These are phyloP conservation scores for Colletotrichum simmondsii DNA, from an alignment of 2,329 filamentous ascomycete genomes.

Conservation along the genomic window DNA sequence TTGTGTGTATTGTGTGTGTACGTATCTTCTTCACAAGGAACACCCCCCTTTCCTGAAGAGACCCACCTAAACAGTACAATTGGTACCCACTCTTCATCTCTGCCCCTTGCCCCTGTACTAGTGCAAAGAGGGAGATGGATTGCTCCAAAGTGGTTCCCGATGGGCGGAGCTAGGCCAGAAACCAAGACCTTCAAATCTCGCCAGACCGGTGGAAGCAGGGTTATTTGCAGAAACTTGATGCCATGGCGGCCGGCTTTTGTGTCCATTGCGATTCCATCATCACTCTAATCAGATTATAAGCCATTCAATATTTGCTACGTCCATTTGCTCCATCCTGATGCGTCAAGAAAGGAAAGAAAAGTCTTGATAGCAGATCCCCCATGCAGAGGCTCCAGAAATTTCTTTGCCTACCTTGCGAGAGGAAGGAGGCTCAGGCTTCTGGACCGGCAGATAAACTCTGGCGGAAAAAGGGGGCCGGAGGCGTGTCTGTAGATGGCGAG, in stretches of 20 bases:
- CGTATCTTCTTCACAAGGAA: background rate
- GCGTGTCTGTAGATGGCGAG: background rate
- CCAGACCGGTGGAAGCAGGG: constrained; percentile 34
- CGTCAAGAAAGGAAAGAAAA: background rate
- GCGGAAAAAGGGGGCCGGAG: constrained; percentile 2
- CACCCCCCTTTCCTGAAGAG: background rate
- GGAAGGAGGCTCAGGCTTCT: background rate
- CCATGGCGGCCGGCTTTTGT: constrained; percentile 6
- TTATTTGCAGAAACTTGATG: constrained; percentile 7
- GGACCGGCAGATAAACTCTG: constrained; percentile 6
- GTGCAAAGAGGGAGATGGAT: constrained; percentile 24
- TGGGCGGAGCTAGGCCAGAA: constrained; percentile 33
- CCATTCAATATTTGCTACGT: background rate
- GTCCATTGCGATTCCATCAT: constrained; percentile 14
- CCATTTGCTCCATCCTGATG: background rate
- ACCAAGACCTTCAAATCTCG: constrained; percentile 43
- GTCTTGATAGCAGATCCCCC: background rate
- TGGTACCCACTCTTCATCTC: constrained; percentile 22
- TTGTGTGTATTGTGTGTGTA: background rate
- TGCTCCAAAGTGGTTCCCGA: constrained; percentile 33
- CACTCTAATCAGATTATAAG: background rate
- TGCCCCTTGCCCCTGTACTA: constrained; percentile 29
- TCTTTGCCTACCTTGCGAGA: too few species aligned
- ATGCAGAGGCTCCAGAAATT: background rate
- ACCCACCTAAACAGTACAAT: background rate